Evolutionary conservation across 371 early-diverging fungal genomes (phyloP), one percentile per base, ranked within the genome.

Genomic region (Syncephalastrum contaminatum): DNA sequence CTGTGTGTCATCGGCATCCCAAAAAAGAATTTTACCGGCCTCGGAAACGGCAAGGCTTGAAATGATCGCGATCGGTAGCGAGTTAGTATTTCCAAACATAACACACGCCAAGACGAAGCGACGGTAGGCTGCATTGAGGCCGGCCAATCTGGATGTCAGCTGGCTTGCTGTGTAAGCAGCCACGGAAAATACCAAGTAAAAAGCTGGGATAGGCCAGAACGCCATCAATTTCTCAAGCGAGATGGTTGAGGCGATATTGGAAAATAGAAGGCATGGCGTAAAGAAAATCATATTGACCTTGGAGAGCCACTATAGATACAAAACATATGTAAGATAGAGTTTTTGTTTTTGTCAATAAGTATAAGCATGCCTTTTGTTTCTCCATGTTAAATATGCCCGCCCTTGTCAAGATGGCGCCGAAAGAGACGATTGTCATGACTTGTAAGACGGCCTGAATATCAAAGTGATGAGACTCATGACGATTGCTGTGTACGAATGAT

Each of bases 191-290:
- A 79, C 42, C 27, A 77, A 45, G 50, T 79, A 88, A 60, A 87
- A 88, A 3, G 75, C 67, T 2, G 89, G 88, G 51, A 87, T 84
- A 43, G 88, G 88, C 90, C 90, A 90, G 49, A 80, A 82, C 21
- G 83, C 83, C 19, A 83, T 51, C 53, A 88, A 69, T 39, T 81
- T 79, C 40, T 66, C 74, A 51, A 83, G 74, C 25, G 75, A 81
- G 41, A 88, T 80, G 8, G 75, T 77, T 22, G 86, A 83, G 4
- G 86, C 85, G 59, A 88, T 85, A 57, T 88, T 89, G 39, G 85
- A 78, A 48, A 90, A 90, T 46, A 90, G 67, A 8, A 90, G 73
- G 62, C 89, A 88, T 1, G 90, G 90, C 24, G 89, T 90, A 67
- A 90, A 83, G 54, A 88, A 86, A 52, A 84, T 77, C 51, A 90